phyloP scores from a whole-genome alignment of 495 filamentous ascomycete genomes.

The Glarea lozoyensis region DNA sequence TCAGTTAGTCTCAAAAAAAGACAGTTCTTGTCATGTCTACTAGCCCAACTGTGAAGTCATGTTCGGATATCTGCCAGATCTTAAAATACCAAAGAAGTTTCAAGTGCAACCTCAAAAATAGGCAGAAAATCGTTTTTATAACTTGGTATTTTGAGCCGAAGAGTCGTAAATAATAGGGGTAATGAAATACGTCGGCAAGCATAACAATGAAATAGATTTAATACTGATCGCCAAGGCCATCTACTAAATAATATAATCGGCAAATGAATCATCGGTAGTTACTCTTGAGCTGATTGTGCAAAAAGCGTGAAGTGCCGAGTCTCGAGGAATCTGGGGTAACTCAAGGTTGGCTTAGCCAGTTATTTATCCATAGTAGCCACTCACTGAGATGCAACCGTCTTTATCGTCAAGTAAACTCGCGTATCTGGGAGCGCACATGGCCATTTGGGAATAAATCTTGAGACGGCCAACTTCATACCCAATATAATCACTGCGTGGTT shows the following conservation, averaged over 20 bases:
- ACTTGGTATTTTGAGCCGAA: too few relatives aligned
- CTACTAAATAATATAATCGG: too few relatives aligned
- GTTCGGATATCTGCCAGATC: too few relatives aligned
- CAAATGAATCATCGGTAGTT: conserved; percentile 1
- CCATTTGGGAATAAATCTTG: neutral
- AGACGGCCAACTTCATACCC: neutral
- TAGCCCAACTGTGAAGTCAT: too few relatives aligned
- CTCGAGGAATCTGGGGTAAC: neutral
- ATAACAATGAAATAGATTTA: neutral
- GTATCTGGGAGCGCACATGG: neutral
- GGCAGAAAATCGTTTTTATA: too few relatives aligned
- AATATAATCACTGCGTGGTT: neutral
- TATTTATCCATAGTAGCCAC: conserved; percentile 4
- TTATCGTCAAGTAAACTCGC: neutral
- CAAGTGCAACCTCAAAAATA: too few relatives aligned
- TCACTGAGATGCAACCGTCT: neutral
- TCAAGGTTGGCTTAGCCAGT: neutral
- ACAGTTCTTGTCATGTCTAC: too few relatives aligned
- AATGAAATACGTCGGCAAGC: neutral
- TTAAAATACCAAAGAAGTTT: too few relatives aligned
- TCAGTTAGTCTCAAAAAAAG: too few relatives aligned
- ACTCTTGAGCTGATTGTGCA: neutral
- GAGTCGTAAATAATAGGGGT: neutral
- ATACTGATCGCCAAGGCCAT: neutral
- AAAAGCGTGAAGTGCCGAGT: neutral